Evolutionary conservation across 257 asterid species (phyloP).

Genomic region (Perilla frutescens): DNA sequence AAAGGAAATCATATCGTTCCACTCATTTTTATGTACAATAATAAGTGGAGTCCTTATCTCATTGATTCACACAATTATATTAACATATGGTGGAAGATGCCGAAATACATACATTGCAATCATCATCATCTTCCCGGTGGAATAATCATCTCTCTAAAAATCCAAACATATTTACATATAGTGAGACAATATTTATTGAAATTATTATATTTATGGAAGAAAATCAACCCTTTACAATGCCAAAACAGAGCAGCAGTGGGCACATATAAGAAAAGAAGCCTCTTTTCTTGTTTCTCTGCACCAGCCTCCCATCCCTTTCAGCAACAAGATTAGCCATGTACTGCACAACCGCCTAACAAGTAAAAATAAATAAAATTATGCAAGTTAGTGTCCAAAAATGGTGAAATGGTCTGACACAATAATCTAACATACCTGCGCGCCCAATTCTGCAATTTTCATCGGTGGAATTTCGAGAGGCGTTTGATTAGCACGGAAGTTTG

Average conservation of each 20-base stretch:
- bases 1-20: background rate
- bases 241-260: conserved; percentile 60
- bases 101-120: too few species aligned
- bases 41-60: background rate
- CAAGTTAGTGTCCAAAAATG: conserved; percentile 21
- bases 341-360: conserved; percentile 62
- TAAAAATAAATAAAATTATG: background rate
- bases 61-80: conserved; percentile 29
- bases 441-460: conserved; percentile 50
- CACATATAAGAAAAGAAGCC: conserved; percentile 53
- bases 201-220: conserved; percentile 21
- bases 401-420: too few species aligned
- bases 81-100: background rate
- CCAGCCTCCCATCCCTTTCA: conserved; percentile 44
- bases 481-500: conserved; percentile 59
- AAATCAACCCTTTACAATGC: conserved; percentile 39
- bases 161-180: conserved; percentile 23
- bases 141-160: background rate
- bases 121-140: too few species aligned
- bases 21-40: conserved; percentile 32
- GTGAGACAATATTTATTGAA: conserved; percentile 8
- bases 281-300: conserved; percentile 43
- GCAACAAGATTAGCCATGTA: conserved; percentile 65
- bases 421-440: conserved; percentile 61
- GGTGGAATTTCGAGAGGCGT: conserved; percentile 87